Evolutionary conservation across 768 basidiomycete species (phyloP).

Genomic region (Suillus brevipes): DNA sequence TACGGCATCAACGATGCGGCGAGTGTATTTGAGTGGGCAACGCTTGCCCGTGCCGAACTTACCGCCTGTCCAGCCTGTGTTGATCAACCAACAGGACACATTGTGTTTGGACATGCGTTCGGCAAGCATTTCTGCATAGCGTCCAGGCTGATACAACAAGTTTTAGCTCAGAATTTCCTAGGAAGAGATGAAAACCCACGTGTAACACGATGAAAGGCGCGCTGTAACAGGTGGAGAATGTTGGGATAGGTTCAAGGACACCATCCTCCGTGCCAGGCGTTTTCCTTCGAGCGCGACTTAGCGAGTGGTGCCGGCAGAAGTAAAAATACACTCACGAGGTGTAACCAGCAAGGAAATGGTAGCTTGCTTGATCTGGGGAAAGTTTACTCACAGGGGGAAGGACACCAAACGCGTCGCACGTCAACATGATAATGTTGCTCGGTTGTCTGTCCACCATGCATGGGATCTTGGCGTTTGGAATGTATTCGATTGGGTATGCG

Average conservation of each 20-base stretch:
- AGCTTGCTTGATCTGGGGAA: slow-evolving; percentile 92
- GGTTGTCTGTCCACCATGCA: slow-evolving; percentile 87
- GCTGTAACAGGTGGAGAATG: slow-evolving; percentile 98
- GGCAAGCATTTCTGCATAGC: slow-evolving; percentile 97
- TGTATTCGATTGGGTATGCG: slow-evolving; percentile 98
- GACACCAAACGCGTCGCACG: slow-evolving; percentile 97
- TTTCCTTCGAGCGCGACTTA: slow-evolving; percentile 53
- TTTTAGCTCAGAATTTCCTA: slow-evolving; percentile 8
- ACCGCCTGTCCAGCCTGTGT: slow-evolving; percentile 97
- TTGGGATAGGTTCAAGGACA: slow-evolving; percentile 96
- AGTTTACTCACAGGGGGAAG: slow-evolving; percentile 94
- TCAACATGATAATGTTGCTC: slow-evolving; percentile 94
- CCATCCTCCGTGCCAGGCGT: slow-evolving; percentile 99
- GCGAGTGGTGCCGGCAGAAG: slow-evolving; percentile 16
- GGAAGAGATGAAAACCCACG: slow-evolving; percentile 39
- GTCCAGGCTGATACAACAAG: slow-evolving; percentile 59
- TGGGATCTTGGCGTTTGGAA: slow-evolving; percentile 93
- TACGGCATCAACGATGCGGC: slow-evolving; percentile 94
- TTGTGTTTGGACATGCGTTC: slow-evolving; percentile 88
- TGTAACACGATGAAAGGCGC: slow-evolving; percentile 99
- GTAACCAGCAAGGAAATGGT: slow-evolving; percentile 97
- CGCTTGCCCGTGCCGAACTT: slow-evolving; percentile 92
- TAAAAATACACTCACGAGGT: slow-evolving; percentile 62
- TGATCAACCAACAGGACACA: slow-evolving; percentile 97
- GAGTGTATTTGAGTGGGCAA: slow-evolving; percentile 95